Conservation (phyloP, 192 early-diverging fungal species). For the Umbelopsis isabellina region DNA sequence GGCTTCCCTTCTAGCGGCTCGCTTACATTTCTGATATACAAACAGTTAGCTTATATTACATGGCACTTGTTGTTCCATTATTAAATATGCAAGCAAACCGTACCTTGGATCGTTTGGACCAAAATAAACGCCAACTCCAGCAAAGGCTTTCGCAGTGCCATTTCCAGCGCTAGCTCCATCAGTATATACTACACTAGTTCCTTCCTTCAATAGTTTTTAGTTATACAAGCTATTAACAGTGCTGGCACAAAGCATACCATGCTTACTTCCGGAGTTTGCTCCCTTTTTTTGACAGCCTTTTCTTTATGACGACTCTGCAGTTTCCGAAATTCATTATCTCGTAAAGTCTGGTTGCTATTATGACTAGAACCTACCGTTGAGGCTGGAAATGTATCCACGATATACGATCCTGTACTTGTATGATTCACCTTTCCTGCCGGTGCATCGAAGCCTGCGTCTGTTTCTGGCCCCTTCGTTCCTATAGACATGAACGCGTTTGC, state of each 20-base stretch:
- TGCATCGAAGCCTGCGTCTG: too few relatives aligned
- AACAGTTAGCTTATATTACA: neutral
- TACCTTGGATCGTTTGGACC: constrained; percentile 67
- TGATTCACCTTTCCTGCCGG: constrained; percentile 19
- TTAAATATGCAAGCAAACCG: constrained; percentile 22
- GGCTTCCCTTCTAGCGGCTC: constrained; percentile 56
- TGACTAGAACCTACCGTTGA: neutral
- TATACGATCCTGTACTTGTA: constrained; percentile 21
- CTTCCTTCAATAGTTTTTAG: neutral
- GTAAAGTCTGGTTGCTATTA: too few relatives aligned
- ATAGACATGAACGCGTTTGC: constrained; percentile 53
- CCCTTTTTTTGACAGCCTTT: too few relatives aligned
- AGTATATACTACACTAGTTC: constrained; percentile 62
- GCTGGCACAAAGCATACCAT: too few relatives aligned
- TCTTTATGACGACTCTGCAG: too few relatives aligned
- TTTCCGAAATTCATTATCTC: too few relatives aligned
- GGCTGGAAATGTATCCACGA: constrained; percentile 5
- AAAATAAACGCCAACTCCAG: constrained; percentile 89
- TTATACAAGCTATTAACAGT: too few relatives aligned
- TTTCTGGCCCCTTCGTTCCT: too few relatives aligned
- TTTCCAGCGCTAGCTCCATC: constrained; percentile 82
- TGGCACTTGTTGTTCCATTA: neutral
- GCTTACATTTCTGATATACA: constrained; percentile 57
- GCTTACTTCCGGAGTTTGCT: too few relatives aligned
- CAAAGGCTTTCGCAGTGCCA: constrained; percentile 63